phyloP scores from a whole-genome alignment of 768 basidiomycete genomes.

The Boletus rubropictus region DNA sequence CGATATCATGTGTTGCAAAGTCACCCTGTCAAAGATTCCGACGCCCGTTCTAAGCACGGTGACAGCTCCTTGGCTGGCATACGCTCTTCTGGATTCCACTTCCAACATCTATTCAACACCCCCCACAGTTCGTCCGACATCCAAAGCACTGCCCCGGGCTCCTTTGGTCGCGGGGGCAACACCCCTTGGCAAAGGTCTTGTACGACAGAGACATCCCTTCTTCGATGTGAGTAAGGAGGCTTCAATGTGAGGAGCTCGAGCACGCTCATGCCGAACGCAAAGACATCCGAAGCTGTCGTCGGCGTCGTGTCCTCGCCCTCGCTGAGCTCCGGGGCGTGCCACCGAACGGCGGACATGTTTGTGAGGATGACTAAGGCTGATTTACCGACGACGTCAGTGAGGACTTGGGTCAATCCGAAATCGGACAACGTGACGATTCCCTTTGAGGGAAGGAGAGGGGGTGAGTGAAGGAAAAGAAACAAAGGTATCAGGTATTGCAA shows the following conservation, averaged over 20 bases:
- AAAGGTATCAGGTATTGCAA: background rate
- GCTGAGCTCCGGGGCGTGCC: conserved; percentile 58
- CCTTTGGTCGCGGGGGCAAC: conserved; percentile 41
- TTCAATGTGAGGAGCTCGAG: conserved; percentile 52
- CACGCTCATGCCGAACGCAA: conserved; percentile 56
- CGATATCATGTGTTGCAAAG: background rate
- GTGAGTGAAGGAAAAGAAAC: background rate
- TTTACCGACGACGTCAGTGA: conserved; percentile 52
- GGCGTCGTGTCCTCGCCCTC: conserved; percentile 37
- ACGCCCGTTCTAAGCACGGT: conserved; percentile 8
- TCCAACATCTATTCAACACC: conserved; percentile 45
- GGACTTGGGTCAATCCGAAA: conserved; percentile 59
- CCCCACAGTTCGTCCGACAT: conserved; percentile 46
- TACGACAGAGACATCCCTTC: conserved; percentile 47
- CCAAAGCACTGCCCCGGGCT: conserved; percentile 31
- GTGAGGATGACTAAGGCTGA: conserved; percentile 44
- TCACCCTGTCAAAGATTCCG: conserved; percentile 2
- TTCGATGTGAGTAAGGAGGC: conserved; percentile 45
- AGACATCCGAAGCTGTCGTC: conserved; percentile 47
- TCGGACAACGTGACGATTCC: conserved; percentile 54
- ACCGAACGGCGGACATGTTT: conserved; percentile 43
- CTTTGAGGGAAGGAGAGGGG: conserved; percentile 26
- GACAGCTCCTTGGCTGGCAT: conserved; percentile 38
- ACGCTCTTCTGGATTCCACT: conserved; percentile 31
- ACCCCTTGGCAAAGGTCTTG: conserved; percentile 36